Evolutionary conservation across 2,329 filamentous ascomycete species (phyloP).

Genomic region (Colletotrichum higginsianum): DNA sequence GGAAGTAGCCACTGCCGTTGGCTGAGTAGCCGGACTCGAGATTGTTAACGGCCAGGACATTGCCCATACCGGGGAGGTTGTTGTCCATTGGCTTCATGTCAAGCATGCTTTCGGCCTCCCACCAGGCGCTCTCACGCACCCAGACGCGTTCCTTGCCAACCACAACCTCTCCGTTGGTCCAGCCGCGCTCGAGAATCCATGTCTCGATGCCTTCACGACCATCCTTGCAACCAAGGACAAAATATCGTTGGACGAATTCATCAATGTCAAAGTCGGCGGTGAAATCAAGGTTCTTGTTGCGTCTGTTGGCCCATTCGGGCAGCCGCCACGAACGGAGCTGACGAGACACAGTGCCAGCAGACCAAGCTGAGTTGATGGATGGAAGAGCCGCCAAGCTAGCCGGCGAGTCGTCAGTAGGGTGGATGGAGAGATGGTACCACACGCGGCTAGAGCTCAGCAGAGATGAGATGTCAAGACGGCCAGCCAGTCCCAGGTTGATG

Average conservation of each 20-base stretch:
- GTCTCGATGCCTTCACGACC: conserved; percentile 94
- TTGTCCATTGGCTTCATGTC: conserved; percentile 82
- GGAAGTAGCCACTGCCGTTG: conserved; percentile 79
- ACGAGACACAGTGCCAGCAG: conserved; percentile 90
- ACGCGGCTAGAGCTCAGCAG: conserved; percentile 87
- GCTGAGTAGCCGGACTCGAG: conserved; percentile 83
- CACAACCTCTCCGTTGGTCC: conserved; percentile 98
- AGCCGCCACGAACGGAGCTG: conserved; percentile 95
- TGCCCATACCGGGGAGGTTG: conserved; percentile 48
- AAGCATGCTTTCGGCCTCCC: conserved; percentile 97
- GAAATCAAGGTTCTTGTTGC: conserved; percentile 92
- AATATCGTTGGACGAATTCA: conserved; percentile 89
- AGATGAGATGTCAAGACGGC: conserved; percentile 83
- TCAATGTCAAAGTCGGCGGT: conserved; percentile 96
- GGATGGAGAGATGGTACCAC: conserved; percentile 94
- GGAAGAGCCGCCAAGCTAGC: conserved; percentile 80
- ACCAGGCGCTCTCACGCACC: conserved; percentile 96
- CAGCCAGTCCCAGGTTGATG: conserved; percentile 83
- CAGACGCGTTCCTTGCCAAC: conserved; percentile 93
- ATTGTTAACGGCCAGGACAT: conserved; percentile 62
- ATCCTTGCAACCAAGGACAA: conserved; percentile 86
- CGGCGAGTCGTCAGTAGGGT: conserved; percentile 90
- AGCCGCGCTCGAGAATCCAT: conserved; percentile 94
- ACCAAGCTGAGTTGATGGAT: conserved; percentile 88
- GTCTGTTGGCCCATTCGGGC: conserved; percentile 95